Conservation (phyloP, 805 yeast species). For the Saccharomycopsis oosterbeekiorum region DNA sequence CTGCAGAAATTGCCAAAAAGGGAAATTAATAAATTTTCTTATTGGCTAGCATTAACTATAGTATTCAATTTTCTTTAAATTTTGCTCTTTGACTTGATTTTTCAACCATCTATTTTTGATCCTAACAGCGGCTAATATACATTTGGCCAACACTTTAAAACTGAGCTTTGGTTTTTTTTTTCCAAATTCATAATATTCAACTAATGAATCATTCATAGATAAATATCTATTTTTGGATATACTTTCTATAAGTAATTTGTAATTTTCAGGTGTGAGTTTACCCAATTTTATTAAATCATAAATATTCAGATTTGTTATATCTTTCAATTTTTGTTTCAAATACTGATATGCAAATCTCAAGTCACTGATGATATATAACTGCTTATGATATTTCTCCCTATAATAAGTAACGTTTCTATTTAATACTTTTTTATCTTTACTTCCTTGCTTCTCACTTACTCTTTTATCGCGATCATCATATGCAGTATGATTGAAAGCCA, state of each 20-base stretch:
- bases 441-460: not conserved
- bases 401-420: constrained; percentile 7
- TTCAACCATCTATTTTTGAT: constrained; percentile 21
- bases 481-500: not conserved
- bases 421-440: not conserved
- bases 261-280: constrained; percentile 23
- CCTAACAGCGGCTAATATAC: constrained; percentile 24
- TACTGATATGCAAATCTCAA: constrained; percentile 26
- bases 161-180: constrained; percentile 5
- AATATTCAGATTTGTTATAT: constrained; percentile 23
- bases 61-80: constrained; percentile 1
- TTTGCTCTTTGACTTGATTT: constrained; percentile 3
- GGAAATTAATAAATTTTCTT: too few relatives aligned
- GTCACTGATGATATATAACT: constrained; percentile 20
- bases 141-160: constrained; percentile 21
- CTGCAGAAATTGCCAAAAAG: not conserved
- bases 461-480: not conserved
- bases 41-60: not conserved
- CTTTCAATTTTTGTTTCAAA: constrained; percentile 23
- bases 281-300: constrained; percentile 24
- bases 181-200: not conserved
- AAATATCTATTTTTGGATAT: not conserved
- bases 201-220: not conserved
- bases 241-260: constrained; percentile 4
- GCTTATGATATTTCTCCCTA: constrained; percentile 16